Percentiles rank a stretch among this genome's conserved stretches.
phyloP scores from a whole-genome alignment of 2,329 filamentous ascomycete genomes.

The Periglandula ipomoeae region DNA sequence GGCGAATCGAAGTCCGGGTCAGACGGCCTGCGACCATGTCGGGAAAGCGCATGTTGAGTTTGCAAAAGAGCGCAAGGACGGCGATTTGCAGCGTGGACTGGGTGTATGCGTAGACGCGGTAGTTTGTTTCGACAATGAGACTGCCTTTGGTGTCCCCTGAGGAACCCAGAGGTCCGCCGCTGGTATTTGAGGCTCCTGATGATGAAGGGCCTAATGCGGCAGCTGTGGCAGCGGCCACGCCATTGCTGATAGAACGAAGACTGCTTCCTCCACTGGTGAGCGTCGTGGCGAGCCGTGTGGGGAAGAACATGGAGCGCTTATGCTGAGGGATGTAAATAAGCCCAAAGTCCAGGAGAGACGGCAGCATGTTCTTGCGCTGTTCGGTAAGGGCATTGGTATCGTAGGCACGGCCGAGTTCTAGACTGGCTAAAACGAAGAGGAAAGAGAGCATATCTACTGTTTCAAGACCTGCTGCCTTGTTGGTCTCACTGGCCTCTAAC shows the following conservation, averaged over 20 bases:
- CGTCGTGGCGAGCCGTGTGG: conserved; percentile 87
- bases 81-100: conserved; percentile 89
- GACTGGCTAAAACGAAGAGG: conserved; percentile 86
- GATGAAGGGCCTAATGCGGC: conserved; percentile 28
- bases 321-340: conserved; percentile 66
- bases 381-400: conserved; percentile 75
- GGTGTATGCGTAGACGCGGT: conserved; percentile 94
- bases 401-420: conserved; percentile 88
- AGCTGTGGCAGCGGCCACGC: conserved; percentile 58
- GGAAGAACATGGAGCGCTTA: conserved; percentile 63
- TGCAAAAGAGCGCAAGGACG: conserved; percentile 81
- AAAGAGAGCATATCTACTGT: conserved; percentile 92
- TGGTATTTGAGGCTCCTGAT: not conserved
- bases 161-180: conserved; percentile 24
- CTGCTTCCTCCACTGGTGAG: conserved; percentile 75
- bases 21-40: conserved; percentile 91
- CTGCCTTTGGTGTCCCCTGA: conserved; percentile 55
- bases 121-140: conserved; percentile 97
- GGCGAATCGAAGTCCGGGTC: conserved; percentile 78
- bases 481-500: conserved; percentile 67
- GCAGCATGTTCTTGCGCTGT: conserved; percentile 80
- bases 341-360: conserved; percentile 83
- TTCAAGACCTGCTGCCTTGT: conserved; percentile 58
- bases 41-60: conserved; percentile 81
- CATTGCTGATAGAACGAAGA: conserved; percentile 60